Evolutionary conservation across 2,329 filamentous ascomycete species (phyloP), one percentile per base, ranked within the genome.

Genomic region (Fusarium sp.): DNA sequence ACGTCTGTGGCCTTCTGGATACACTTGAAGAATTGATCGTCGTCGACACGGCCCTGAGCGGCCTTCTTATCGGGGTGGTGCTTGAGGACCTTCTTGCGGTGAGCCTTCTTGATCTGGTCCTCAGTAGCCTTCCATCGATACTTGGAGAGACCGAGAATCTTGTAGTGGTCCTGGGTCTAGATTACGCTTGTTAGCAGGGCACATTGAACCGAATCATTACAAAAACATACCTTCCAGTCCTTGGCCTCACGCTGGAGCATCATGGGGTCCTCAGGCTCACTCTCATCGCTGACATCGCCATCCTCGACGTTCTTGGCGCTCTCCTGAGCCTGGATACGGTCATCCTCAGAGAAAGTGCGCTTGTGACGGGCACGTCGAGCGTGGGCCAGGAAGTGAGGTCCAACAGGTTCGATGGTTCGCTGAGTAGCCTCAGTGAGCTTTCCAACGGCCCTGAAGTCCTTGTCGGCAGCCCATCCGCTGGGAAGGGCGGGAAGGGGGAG

Each of bases 1-100:
- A 98, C 89, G 79, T 99, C 96, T 78, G 93, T 95, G 64, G 96
- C 96, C 84, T 98, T 98, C 83, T 99, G 97, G 83, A 99, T 99
- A 84, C 97, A 99, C 89, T 99, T 99, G 92, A 99, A 99, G 88
- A 99, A 99, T 83, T 93, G 94, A 83, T 99, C 96, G 84, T 98
- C 95, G 79, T 98, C 95, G 76, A 90, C 89, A 78, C 90, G 89
- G 70, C 96, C 96, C 52, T 92, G 89, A 33, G 96, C 96, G 20
- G 97, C 96, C 87, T 97, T 97, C 92, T 99, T 99, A 84, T 99
- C 96, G 70, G 96, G 96, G 84, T 99, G 96, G 84, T 99, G 96
- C 86, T 94, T 95, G 75, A 99, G 92, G 74, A 99, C 96, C 92
- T 99, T 99, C 91, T 97, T 98, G 86, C 96, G 94, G 87, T 99